These are phyloP conservation scores for Canavalia ensiformis DNA, from an alignment of 306 rosid species.

Conservation along the genomic window DNA sequence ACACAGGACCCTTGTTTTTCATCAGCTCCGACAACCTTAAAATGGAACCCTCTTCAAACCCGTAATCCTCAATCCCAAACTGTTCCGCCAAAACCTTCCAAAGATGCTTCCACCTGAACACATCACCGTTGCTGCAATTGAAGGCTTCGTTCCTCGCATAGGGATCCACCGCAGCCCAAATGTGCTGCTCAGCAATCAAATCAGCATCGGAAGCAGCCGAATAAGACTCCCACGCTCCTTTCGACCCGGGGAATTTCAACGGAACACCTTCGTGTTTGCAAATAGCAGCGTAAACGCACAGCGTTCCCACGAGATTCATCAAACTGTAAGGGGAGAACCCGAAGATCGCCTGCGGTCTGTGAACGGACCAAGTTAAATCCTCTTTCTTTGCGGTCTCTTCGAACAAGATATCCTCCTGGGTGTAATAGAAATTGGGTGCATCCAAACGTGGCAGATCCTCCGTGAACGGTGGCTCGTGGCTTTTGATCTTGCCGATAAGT, in stretches of 20 bases:
- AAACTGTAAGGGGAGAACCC: conserved; percentile 80
- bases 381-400: conserved; percentile 64
- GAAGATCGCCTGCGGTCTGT: conserved; percentile 61
- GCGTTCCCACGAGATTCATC: conserved; percentile 66
- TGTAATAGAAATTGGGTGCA: conserved; percentile 68
- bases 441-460: conserved; percentile 76
- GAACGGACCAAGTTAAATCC: conserved; percentile 71
- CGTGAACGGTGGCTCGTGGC: conserved; percentile 72
- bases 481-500: conserved; percentile 34
- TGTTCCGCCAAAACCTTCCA: conserved; percentile 80
- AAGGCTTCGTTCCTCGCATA: conserved; percentile 71
- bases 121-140: conserved; percentile 70
- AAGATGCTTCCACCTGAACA: conserved; percentile 72
- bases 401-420: conserved; percentile 59
- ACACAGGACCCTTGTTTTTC: conserved; percentile 65
- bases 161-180: conserved; percentile 84
- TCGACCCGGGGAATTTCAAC: conserved; percentile 68
- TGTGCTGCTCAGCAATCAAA: conserved; percentile 82
- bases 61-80: conserved; percentile 71
- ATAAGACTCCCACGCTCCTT: conserved; percentile 62
- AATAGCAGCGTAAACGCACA: conserved; percentile 72
- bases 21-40: conserved; percentile 56
- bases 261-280: conserved; percentile 73
- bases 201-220: conserved; percentile 68
- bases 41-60: conserved; percentile 59